Conservation (phyloP, 2,329 filamentous ascomycete genomes). For the Monosporascus sp. region DNA sequence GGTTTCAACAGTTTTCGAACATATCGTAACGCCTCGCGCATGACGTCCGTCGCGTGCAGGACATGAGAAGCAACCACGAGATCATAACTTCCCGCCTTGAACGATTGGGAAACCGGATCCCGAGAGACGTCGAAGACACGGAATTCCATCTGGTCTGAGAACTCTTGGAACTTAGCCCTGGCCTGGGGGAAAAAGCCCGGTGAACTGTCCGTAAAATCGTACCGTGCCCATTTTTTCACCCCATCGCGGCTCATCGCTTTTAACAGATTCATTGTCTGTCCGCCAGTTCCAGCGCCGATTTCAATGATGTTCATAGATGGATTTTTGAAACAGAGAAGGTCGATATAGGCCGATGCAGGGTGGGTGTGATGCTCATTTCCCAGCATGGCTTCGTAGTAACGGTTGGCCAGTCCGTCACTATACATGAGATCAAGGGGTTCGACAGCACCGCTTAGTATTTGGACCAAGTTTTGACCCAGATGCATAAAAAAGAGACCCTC, state of each 20-base stretch:
- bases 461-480: no score
- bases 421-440: no score
- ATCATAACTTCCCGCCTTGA: neutral
- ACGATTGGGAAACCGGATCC: neutral
- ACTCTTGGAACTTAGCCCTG: neutral
- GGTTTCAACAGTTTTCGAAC: slow-evolving; percentile 2
- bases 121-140: neutral
- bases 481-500: no score
- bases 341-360: no score
- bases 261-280: slow-evolving; percentile 1
- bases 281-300: no score
- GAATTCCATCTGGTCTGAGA: neutral
- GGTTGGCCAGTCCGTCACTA: no score
- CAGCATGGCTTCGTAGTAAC: no score
- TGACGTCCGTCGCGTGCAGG: slow-evolving; percentile 1
- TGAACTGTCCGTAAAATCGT: slow-evolving; percentile 8
- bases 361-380: no score
- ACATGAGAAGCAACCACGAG: slow-evolving; percentile 5
- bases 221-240: neutral
- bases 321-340: no score
- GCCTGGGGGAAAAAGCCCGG: slow-evolving; percentile 2
- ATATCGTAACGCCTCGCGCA: neutral
- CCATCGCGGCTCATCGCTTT: neutral
- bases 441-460: no score
- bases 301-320: neutral